Evolutionary conservation across 1,284 basidiomycete genomes (phyloP).

Genomic region (Ceratorhiza oryzae-sativae): DNA sequence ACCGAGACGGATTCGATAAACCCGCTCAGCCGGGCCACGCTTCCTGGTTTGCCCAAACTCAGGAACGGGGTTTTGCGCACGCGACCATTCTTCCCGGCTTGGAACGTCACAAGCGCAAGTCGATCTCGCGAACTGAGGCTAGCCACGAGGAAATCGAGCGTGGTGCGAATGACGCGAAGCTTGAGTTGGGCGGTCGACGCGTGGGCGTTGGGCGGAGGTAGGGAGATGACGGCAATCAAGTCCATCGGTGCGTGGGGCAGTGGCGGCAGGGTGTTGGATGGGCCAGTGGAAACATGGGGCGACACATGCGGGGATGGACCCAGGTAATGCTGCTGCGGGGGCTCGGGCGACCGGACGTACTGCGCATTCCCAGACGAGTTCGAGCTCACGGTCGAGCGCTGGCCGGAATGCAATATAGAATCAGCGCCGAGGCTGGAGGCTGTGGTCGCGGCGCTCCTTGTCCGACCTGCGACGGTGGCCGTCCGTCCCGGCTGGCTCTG

Average conservation of each 20-base stretch:
- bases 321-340: constrained; percentile 19
- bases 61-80: constrained; percentile 91
- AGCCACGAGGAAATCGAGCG: constrained; percentile 83
- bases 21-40: constrained; percentile 71
- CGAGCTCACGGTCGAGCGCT: constrained; percentile 68
- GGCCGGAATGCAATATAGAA: constrained; percentile 53
- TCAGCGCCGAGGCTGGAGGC: constrained; percentile 57
- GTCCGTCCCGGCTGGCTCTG: background rate
- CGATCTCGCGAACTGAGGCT: constrained; percentile 79
- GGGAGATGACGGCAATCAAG: constrained; percentile 87
- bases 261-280: constrained; percentile 77
- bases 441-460: constrained; percentile 18
- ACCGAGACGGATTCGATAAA: constrained; percentile 76
- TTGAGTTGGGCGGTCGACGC: constrained; percentile 82
- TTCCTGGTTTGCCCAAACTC: constrained; percentile 70
- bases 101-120: constrained; percentile 86
- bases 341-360: constrained; percentile 56
- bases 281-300: constrained; percentile 76
- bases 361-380: constrained; percentile 38
- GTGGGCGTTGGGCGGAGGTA: constrained; percentile 68
- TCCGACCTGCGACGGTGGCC: background rate
- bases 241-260: constrained; percentile 89
- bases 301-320: constrained; percentile 52
- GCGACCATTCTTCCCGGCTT: constrained; percentile 77
- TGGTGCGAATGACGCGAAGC: constrained; percentile 81